Evolutionary conservation across 345 rosid genomes (phyloP), one percentile per base, ranked within the genome.

Genomic region (Cardamine occulta): DNA sequence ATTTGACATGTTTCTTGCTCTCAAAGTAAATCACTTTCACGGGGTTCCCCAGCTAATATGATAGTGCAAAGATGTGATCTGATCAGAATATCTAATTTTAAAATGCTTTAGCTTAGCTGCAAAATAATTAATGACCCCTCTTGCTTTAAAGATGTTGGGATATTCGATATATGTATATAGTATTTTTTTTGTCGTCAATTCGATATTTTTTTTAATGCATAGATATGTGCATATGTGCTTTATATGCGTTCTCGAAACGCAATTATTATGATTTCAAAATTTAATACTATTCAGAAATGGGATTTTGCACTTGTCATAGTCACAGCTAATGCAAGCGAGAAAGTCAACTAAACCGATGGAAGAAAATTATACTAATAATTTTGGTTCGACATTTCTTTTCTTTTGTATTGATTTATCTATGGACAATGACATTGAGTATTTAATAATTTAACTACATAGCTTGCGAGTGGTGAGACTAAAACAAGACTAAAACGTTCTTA

Each of bases 1-100:
- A 6, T 56, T 24, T 24, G 52, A 74, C 29, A 21, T 66, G 44
- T 66, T 67, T 60, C 79, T 68, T 75, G 79, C 61, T 67, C 61
- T 7, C 23, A 19, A 67, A 67, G 68, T 17, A 58, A 57, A 6
- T 67, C 18, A 57, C 1, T 17, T 39, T 67, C 74, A 37, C 74
- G 79, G 67, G 79, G 37, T 26, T 73, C 42, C 62, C 53, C 58
- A 28, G 17, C 54, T 60, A 48, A 21, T 32, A n/a, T 59, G 40
- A 6, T 14, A 26, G 11, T 66, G 51, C 66, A 57, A 47, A 57
- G 54, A 63, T 63, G 6, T 73, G 9, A 48, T 73, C 70, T 19
- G 28, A 18, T 28, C 34, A 17, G 10, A 51, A 34, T 13, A 8
- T 54, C 4, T 42, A 23, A 15, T 35, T 29, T 21, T 21, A 6